Evolutionary conservation across 2,329 filamentous ascomycete genomes (phyloP).

Genomic region (Ceratocystis eucalypticola): DNA sequence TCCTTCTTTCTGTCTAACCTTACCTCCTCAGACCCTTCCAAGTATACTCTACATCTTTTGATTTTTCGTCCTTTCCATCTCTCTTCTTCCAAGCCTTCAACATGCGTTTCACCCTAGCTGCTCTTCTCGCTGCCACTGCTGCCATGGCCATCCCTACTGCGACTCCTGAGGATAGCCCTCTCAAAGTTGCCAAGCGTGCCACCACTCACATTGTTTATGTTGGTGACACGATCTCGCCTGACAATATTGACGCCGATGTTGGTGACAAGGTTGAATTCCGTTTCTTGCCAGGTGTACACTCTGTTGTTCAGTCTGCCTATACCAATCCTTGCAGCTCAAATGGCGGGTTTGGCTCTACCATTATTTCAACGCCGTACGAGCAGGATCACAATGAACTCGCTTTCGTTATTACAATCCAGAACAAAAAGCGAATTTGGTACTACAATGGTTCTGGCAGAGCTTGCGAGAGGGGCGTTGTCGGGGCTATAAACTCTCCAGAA

Average conservation of each 20-base stretch:
- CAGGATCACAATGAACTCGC: no score
- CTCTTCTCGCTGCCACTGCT: not conserved
- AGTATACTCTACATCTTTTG: no score
- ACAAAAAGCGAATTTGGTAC: no score
- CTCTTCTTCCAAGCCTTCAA: not conserved
- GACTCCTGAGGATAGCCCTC: not conserved
- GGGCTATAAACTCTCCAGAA: no score
- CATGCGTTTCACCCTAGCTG: not conserved
- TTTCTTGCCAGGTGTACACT: not conserved
- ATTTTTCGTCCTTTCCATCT: no score
- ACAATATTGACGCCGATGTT: not conserved
- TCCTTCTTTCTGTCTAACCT: no score
- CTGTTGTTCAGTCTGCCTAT: conserved; percentile 24
- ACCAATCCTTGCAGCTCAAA: conserved; percentile 30
- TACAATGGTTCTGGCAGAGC: no score
- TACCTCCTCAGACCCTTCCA: no score
- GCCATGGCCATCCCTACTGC: not conserved
- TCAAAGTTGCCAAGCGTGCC: not conserved
- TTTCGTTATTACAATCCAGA: no score
- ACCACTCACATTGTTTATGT: not conserved
- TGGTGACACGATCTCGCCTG: not conserved
- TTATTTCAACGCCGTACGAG: no score
- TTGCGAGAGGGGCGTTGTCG: no score
- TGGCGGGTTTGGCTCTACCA: not conserved
- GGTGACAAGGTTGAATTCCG: not conserved